phyloP scores from a whole-genome alignment of 2,329 filamentous ascomycete genomes.

The Lachnellula willkommii region DNA sequence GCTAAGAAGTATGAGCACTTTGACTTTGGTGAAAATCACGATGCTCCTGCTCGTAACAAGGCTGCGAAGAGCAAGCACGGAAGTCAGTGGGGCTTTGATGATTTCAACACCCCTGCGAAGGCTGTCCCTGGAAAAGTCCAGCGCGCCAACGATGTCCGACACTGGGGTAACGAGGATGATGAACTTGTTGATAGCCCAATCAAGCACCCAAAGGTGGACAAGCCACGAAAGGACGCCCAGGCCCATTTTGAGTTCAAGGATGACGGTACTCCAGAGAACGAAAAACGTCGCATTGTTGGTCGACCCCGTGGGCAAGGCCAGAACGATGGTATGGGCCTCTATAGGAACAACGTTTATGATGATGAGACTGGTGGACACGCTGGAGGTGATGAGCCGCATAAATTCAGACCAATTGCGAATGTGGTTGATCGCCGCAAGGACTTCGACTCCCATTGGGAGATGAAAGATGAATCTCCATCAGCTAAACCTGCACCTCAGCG shows the following conservation, averaged over 20 bases:
- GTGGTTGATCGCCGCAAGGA: slow-evolving; percentile 68
- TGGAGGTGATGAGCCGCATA: slow-evolving; percentile 10
- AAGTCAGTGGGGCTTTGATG: slow-evolving; percentile 81
- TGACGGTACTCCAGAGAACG: slow-evolving; percentile 55
- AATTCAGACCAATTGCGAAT: slow-evolving; percentile 53
- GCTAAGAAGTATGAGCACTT: slow-evolving; percentile 82
- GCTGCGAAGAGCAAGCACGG: slow-evolving; percentile 53
- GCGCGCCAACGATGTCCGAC: slow-evolving; percentile 64
- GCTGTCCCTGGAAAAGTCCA: slow-evolving; percentile 51
- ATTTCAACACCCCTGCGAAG: slow-evolving; percentile 82
- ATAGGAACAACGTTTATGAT: slow-evolving; percentile 70
- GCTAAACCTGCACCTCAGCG: slow-evolving; percentile 39
- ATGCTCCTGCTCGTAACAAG: slow-evolving; percentile 24
- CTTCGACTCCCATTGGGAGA: slow-evolving; percentile 71
- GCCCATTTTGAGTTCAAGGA: slow-evolving; percentile 81
- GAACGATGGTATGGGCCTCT: slow-evolving; percentile 66
- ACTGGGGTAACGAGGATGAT: slow-evolving; percentile 71
- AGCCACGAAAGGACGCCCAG: slow-evolving; percentile 73
- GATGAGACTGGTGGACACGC: slow-evolving; percentile 40
- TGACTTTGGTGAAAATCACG: slow-evolving; percentile 64
- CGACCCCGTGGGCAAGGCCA: slow-evolving; percentile 51
- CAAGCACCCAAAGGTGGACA: slow-evolving; percentile 53
- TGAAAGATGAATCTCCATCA: slow-evolving; percentile 62
- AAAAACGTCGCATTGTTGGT: slow-evolving; percentile 38
- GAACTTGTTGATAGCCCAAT: slow-evolving; percentile 53